Conservation (phyloP, 345 rosid genomes). For the Lumnitzera littorea region DNA sequence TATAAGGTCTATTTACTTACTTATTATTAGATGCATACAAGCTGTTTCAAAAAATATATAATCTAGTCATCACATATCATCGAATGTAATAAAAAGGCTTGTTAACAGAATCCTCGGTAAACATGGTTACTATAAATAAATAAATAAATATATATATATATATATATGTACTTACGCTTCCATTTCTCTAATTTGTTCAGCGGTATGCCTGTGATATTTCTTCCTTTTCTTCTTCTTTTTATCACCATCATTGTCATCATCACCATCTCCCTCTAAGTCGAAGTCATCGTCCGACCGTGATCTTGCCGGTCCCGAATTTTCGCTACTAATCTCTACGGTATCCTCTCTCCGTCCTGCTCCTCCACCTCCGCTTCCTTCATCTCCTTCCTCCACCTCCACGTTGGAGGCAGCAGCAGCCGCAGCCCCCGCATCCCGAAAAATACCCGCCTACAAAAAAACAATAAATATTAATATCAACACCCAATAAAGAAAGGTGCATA, state of each 20-base stretch:
- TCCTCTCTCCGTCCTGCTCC: constrained; percentile 48
- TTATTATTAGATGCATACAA: no score
- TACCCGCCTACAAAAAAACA: constrained; percentile 60
- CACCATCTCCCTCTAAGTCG: constrained; percentile 50
- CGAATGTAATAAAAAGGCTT: no score
- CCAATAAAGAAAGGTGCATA: background rate
- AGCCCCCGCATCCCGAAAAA: constrained; percentile 59
- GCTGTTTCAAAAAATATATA: no score
- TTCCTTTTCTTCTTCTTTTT: constrained; percentile 84
- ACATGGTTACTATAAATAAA: no score
- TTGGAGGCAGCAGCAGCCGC: constrained; percentile 29
- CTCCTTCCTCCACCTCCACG: constrained; percentile 67
- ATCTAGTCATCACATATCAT: no score
- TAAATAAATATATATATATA: no score
- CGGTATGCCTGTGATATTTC: constrained; percentile 92
- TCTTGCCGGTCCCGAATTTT: constrained; percentile 81
- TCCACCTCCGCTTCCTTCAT: constrained; percentile 47
- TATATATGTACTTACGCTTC: constrained; percentile 55
- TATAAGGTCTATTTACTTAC: no score
- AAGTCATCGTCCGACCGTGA: constrained; percentile 78
- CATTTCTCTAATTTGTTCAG: constrained; percentile 96
- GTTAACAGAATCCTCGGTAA: no score
- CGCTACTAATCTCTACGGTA: constrained; percentile 88
- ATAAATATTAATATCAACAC: background rate
- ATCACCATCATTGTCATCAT: constrained; percentile 40